These are phyloP conservation scores for Aspergillus cristatus DNA, from an alignment of 495 filamentous ascomycete species.

Conservation along the genomic window DNA sequence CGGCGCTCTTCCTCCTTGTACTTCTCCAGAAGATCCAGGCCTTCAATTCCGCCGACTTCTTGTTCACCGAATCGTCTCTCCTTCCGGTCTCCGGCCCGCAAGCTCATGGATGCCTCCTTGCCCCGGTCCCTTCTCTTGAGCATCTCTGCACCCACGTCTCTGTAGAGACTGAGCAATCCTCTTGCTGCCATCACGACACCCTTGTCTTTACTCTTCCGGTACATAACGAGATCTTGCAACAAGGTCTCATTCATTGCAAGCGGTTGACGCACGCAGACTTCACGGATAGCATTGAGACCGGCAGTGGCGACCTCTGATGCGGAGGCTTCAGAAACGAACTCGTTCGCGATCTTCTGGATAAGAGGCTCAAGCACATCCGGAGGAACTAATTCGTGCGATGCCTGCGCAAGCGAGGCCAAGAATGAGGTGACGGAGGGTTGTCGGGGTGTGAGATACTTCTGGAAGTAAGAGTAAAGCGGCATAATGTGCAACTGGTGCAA, in stretches of 20 bases:
- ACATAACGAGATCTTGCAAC: conserved; percentile 93
- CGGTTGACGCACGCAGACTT: conserved; percentile 86
- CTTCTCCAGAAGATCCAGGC: conserved; percentile 79
- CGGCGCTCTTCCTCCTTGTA: conserved; percentile 87
- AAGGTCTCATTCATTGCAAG: conserved; percentile 91
- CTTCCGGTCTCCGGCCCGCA: conserved; percentile 59
- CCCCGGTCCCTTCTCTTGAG: conserved; percentile 84
- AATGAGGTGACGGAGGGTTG: conserved; percentile 93
- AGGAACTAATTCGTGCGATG: conserved; percentile 82
- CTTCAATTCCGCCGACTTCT: conserved; percentile 75
- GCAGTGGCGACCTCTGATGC: conserved; percentile 86
- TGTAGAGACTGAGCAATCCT: conserved; percentile 79
- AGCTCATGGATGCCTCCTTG: conserved; percentile 80
- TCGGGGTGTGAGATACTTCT: conserved; percentile 77
- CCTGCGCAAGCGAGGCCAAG: conserved; percentile 84
- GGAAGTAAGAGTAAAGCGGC: conserved; percentile 76
- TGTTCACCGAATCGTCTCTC: conserved; percentile 71
- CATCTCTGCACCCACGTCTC: conserved; percentile 83
- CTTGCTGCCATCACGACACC: conserved; percentile 95
- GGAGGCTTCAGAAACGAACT: conserved; percentile 93
- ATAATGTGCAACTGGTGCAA: conserved; percentile 85
- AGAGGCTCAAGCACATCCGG: conserved; percentile 90
- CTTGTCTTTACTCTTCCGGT: conserved; percentile 95
- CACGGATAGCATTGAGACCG: conserved; percentile 88
- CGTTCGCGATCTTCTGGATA: conserved; percentile 91